Conservation (phyloP, 768 basidiomycete species). For the Mycena indigotica region DNA sequence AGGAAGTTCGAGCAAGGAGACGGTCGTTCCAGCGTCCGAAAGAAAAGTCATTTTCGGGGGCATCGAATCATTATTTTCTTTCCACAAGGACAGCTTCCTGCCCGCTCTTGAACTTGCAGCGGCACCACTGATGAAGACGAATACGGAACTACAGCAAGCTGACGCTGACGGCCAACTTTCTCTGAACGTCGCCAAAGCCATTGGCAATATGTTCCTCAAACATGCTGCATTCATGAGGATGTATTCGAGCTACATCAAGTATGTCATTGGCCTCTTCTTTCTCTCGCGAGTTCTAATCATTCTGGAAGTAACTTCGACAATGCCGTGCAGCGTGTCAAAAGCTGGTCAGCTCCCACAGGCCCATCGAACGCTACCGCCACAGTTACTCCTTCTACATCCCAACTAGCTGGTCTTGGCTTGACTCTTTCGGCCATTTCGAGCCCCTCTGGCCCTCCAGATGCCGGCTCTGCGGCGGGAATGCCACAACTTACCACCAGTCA, state of each 20-base stretch:
- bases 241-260: conserved; percentile 99
- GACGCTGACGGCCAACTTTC: conserved; percentile 79
- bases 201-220: conserved; percentile 87
- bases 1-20: conserved; percentile 76
- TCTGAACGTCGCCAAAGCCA: conserved; percentile 69
- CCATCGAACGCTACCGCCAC: conserved; percentile 43
- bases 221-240: conserved; percentile 99
- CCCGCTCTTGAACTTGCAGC: conserved; percentile 85
- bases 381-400: conserved; percentile 60
- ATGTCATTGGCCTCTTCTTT: conserved; percentile 32
- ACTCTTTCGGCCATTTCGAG: conserved; percentile 54
- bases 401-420: conserved; percentile 63
- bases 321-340: conserved; percentile 82
- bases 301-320: conserved; percentile 85
- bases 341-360: conserved; percentile 72
- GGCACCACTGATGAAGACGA: conserved; percentile 60
- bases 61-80: conserved; percentile 84
- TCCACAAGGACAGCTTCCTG: conserved; percentile 91
- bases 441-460: conserved; percentile 45
- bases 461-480: conserved; percentile 42
- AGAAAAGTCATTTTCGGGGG: conserved; percentile 91
- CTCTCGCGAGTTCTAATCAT: conserved; percentile 4
- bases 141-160: conserved; percentile 45
- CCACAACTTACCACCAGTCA: conserved; percentile 75
- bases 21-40: conserved; percentile 81